Evolutionary conservation across 306 rosid species (phyloP).

Genomic region (Cucumis melo): DNA sequence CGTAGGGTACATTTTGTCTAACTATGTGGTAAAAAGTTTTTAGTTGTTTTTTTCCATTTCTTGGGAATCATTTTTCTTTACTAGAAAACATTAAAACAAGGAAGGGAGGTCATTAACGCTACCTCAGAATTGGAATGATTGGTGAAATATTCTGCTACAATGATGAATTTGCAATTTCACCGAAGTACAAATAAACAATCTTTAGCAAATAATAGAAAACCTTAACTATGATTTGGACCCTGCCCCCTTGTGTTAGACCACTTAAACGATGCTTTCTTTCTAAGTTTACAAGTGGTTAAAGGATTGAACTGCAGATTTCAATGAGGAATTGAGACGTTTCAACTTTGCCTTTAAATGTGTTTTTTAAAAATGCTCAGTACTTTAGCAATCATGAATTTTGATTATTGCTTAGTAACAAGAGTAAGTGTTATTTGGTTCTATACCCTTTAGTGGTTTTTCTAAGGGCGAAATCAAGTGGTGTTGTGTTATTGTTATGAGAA

Average conservation of each 20-base stretch:
- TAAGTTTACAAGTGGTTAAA: background rate
- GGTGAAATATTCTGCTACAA: background rate
- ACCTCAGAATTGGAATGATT: no score
- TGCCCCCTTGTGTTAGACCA: background rate
- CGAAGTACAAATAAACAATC: background rate
- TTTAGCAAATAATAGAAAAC: background rate
- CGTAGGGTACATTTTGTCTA: background rate
- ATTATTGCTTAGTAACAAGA: background rate
- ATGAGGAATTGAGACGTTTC: background rate
- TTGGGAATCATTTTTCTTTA: background rate
- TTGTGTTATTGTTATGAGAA: no score
- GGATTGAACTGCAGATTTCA: background rate
- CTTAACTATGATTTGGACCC: background rate
- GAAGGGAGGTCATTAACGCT: background rate
- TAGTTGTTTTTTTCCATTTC: background rate
- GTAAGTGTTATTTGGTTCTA: background rate
- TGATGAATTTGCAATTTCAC: background rate
- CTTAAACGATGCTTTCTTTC: background rate
- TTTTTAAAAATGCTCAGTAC: background rate
- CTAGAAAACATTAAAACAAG: background rate
- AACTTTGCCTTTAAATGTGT: background rate
- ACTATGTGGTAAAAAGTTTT: background rate
- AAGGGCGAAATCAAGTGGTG: no score
- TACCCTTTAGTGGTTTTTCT: no score
- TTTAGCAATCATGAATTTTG: background rate